phyloP scores from a whole-genome alignment of 805 yeast species.

The Tetrapisispora pingtungensis region DNA sequence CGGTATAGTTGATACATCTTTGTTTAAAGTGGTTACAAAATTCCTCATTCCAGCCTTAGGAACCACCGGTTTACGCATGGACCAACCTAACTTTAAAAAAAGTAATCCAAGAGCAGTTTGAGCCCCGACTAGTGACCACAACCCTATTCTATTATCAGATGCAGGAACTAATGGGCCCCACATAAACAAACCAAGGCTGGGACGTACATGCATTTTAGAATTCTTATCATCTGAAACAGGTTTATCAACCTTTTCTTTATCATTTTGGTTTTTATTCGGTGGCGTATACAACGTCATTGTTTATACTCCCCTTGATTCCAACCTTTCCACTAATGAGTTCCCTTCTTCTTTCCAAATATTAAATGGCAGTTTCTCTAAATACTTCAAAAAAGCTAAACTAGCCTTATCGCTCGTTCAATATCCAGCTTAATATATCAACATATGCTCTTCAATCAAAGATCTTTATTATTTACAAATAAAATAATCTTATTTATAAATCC shows the following conservation, averaged over 20 bases:
- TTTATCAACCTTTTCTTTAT: conserved; percentile 10
- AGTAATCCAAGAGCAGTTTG: conserved; percentile 44
- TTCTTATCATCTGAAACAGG: conserved; percentile 1
- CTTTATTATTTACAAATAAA: too few species aligned
- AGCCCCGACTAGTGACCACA: conserved; percentile 41
- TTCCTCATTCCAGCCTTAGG: background rate
- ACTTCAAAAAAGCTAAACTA: too few species aligned
- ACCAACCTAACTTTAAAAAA: conserved; percentile 17
- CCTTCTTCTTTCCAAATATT: too few species aligned
- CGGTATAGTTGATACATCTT: conserved; percentile 27
- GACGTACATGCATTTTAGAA: conserved; percentile 32
- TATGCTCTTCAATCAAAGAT: too few species aligned
- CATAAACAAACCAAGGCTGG: conserved; percentile 47
- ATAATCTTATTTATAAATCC: too few species aligned
- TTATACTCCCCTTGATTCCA: too few species aligned
- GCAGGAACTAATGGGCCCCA: conserved; percentile 75
- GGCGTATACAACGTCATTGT: conserved; percentile 27
- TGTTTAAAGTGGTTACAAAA: conserved; percentile 4
- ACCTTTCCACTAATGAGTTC: too few species aligned
- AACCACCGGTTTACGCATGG: conserved; percentile 4
- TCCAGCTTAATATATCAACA: too few species aligned
- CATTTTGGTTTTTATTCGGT: conserved; percentile 6
- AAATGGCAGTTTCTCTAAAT: too few species aligned
- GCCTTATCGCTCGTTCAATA: too few species aligned
- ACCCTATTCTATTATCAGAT: conserved; percentile 48